Conservation (phyloP, 768 basidiomycete genomes). For the Pleurotus ostreatus region DNA sequence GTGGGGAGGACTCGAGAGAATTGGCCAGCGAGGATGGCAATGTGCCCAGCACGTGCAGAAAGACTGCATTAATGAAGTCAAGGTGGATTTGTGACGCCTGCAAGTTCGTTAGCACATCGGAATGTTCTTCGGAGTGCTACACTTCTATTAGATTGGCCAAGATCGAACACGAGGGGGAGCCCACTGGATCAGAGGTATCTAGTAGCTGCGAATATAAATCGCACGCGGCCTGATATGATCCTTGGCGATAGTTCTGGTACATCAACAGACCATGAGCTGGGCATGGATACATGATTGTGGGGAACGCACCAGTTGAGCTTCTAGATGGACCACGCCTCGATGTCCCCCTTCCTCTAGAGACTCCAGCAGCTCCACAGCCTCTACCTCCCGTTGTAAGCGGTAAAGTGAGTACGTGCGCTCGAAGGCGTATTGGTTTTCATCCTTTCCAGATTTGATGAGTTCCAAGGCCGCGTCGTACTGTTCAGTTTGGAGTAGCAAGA, state of each 20-base stretch:
- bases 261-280: too few species aligned
- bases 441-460: constrained; percentile 35
- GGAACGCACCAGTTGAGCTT: constrained; percentile 78
- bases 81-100: constrained; percentile 77
- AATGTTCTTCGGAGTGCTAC: constrained; percentile 82
- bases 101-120: constrained; percentile 84
- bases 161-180: constrained; percentile 22
- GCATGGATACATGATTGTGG: neutral
- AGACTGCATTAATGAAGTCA: constrained; percentile 77
- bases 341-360: constrained; percentile 48
- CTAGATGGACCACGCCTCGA: constrained; percentile 70
- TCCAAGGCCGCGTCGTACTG: constrained; percentile 68
- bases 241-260: constrained; percentile 70
- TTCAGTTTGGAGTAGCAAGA: constrained; percentile 83
- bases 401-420: constrained; percentile 84
- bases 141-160: constrained; percentile 6
- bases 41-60: constrained; percentile 57
- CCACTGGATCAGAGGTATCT: constrained; percentile 71
- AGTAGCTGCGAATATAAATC: constrained; percentile 80
- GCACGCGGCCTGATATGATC: constrained; percentile 67
- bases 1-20: constrained; percentile 54
- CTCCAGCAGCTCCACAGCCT: constrained; percentile 54
- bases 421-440: constrained; percentile 37
- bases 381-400: constrained; percentile 69
- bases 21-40: constrained; percentile 48